Evolutionary conservation across 257 asterid genomes (phyloP), one percentile per base, ranked within the genome.

Genomic region (Solanum appendiculatum): DNA sequence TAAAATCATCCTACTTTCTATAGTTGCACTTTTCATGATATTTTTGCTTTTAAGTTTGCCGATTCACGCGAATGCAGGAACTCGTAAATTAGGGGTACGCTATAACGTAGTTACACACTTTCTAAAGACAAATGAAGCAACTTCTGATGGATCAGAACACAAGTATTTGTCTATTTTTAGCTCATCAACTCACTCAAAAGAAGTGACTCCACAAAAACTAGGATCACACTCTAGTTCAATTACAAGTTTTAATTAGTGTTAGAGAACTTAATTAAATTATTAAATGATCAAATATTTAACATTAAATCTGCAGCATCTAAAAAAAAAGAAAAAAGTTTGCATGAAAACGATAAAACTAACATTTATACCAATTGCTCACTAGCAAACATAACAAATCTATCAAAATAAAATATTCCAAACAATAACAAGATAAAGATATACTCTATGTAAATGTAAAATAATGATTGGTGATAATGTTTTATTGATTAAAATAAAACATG

Each of bases 81-180:
- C 48, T 36, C 31, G 20, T 15, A 73, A 73, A 21, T 23, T 36
- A 70, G 16, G 15, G n/a, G n/a, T 21, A 9, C 46, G 14, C n/a
- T 12, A 18, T 70, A 72, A 34, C 3, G 8, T 5, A 9, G 80
- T 34, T 72, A 72, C 81, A 72, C 23, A 25, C 25, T 70, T 33
- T 7, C 5, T 0, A 21, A 56, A 56, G 9, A 21, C 12, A 21
- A 56, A 58, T 8, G 29, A 58, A 58, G 66, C 66, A 58, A 21
- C 0, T 34, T 18, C 0, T 3, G 15, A 2, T 34, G 46, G 15
- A 33, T 70, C 27, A 70, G 27, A 1, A 4, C 3, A 4, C 25
- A 2, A 18, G 1, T 34, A 33, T 70, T 70, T 5, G 5, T 3
- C 25, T 8, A 70, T 70, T 18, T 70, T 5, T 5, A 69, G 14